phyloP scores from a whole-genome alignment of 2,329 filamentous ascomycete species.

The Chaetomium globosum region DNA sequence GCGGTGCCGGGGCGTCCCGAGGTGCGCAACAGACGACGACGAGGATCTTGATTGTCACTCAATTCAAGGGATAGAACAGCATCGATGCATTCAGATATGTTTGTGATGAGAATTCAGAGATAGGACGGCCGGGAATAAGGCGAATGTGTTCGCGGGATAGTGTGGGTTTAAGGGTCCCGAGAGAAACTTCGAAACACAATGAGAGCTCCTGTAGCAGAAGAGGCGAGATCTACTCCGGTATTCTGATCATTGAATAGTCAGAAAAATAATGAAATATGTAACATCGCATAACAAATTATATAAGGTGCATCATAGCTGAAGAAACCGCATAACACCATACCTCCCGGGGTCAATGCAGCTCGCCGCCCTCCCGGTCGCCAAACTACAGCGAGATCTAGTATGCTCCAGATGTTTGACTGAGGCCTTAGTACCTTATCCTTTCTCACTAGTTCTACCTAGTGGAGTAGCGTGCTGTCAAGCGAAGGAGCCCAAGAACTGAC shows the following conservation, averaged over 20 bases:
- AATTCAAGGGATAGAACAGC: no score
- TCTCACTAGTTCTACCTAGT: background rate
- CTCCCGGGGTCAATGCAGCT: background rate
- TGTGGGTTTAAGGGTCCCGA: background rate
- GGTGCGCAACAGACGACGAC: no score
- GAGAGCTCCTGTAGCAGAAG: background rate
- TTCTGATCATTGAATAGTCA: background rate
- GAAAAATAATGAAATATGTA: background rate
- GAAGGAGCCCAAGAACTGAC: background rate
- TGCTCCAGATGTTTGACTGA: no score
- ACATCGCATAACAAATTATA: no score
- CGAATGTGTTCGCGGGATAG: background rate
- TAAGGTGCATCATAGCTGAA: background rate
- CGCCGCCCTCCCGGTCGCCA: background rate
- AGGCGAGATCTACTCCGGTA: background rate
- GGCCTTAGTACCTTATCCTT: background rate
- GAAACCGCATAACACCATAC: background rate
- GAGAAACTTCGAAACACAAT: background rate
- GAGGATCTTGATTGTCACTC: no score
- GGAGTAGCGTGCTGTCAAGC: background rate
- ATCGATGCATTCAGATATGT: no score
- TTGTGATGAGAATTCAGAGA: no score
- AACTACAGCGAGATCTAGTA: background rate
- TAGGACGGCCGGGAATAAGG: background rate
- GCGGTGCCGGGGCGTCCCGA: no score